phyloP scores from a whole-genome alignment of 2,329 filamentous ascomycete genomes.

The Metarhizium guizhouense region DNA sequence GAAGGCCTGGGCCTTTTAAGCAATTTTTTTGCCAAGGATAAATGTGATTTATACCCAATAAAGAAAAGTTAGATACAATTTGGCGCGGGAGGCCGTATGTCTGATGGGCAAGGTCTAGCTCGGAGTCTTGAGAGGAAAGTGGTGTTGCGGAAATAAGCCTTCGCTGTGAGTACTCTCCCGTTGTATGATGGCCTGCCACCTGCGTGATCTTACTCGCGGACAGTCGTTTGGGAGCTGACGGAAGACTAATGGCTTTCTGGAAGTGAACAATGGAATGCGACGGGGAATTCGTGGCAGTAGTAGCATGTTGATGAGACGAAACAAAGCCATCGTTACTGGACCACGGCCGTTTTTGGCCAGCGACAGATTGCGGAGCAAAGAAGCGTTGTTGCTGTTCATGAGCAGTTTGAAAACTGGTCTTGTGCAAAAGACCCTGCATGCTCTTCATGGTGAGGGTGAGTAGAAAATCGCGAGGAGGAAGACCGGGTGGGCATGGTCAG shows the following conservation, averaged over 20 bases:
- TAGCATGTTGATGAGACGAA: background rate
- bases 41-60: constrained; percentile 61
- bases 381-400: constrained; percentile 26
- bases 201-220: constrained; percentile 38
- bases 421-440: constrained; percentile 35
- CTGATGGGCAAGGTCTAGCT: constrained; percentile 53
- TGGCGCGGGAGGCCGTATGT: constrained; percentile 52
- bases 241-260: constrained; percentile 23
- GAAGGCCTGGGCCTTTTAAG: constrained; percentile 55
- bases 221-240: constrained; percentile 20
- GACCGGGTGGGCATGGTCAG: background rate
- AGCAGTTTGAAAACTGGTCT: constrained; percentile 42
- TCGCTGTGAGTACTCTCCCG: constrained; percentile 50
- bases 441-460: constrained; percentile 24
- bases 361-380: constrained; percentile 29
- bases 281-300: background rate
- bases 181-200: constrained; percentile 12
- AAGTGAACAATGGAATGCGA: constrained; percentile 17
- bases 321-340: constrained; percentile 12
- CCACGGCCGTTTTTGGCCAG: constrained; percentile 39
- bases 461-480: background rate
- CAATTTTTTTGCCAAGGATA: constrained; percentile 77
- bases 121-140: constrained; percentile 38
- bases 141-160: constrained; percentile 43
- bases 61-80: constrained; percentile 55